These are phyloP conservation scores for Colletotrichum simmondsii DNA, from an alignment of 2,329 filamentous ascomycete species.

Conservation along the genomic window DNA sequence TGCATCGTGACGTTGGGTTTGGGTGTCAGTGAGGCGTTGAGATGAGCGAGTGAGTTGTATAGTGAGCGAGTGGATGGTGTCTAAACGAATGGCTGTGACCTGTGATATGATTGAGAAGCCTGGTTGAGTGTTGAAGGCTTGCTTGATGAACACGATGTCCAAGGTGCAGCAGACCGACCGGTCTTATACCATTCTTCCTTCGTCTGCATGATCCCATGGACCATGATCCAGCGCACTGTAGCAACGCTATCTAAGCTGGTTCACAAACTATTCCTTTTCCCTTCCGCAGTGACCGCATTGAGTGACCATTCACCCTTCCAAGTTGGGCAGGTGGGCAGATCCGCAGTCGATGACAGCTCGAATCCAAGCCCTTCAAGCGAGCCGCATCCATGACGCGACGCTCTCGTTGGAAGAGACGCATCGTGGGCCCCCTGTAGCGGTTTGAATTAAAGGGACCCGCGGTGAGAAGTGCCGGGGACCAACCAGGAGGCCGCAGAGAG, in stretches of 20 bases:
- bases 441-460: conserved; percentile 30
- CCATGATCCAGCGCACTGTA: not conserved
- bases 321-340: not conserved
- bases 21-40: not conserved
- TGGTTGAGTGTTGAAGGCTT: not conserved
- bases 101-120: not conserved
- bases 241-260: not conserved
- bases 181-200: not conserved
- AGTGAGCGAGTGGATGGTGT: conserved; percentile 2
- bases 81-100: conserved; percentile 16
- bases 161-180: not conserved
- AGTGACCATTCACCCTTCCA: not conserved
- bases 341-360: not conserved
- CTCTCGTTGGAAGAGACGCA: conserved; percentile 4
- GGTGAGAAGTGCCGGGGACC: conserved; percentile 9
- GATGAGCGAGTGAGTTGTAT: not conserved
- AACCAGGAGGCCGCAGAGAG: conserved; percentile 15
- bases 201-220: not conserved
- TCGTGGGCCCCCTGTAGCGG: conserved; percentile 5
- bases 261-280: not conserved
- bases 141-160: not conserved
- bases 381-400: not conserved
- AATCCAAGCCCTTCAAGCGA: not conserved
- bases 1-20: conserved; percentile 17
- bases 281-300: not conserved